Evolutionary conservation across 2,329 filamentous ascomycete genomes (phyloP).

Genomic region (Parastagonospora avenae): DNA sequence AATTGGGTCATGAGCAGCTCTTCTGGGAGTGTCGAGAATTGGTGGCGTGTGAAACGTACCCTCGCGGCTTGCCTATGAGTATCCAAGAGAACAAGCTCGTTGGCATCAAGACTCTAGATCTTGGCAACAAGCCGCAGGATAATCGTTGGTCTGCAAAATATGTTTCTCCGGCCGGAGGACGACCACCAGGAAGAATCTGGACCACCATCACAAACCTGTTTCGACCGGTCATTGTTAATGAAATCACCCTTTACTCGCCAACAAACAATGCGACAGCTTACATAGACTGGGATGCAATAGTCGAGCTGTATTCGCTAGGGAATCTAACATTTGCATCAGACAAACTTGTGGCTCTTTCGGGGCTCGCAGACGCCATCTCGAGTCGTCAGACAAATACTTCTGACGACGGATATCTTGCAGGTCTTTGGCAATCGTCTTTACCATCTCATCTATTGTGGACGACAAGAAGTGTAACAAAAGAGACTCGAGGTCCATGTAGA

Average conservation of each 20-base stretch:
- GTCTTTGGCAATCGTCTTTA: slow-evolving; percentile 10
- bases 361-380: slow-evolving; percentile 5
- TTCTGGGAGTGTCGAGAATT: slow-evolving; percentile 25
- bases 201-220: neutral
- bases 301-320: slow-evolving; percentile 3
- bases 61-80: neutral
- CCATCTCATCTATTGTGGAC: slow-evolving; percentile 9
- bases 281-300: slow-evolving; percentile 7
- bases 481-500: neutral
- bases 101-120: slow-evolving; percentile 5
- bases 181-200: neutral
- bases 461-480: neutral
- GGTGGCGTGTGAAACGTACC: slow-evolving; percentile 14
- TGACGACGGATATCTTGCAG: slow-evolving; percentile 10
- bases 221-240: neutral
- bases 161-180: neutral
- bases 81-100: neutral
- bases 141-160: slow-evolving; percentile 5
- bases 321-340: neutral
- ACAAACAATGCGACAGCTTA: neutral
- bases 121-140: slow-evolving; percentile 1
- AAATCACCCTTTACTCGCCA: slow-evolving; percentile 1
- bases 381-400: neutral
- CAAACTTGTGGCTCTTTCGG: slow-evolving; percentile 10
- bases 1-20: slow-evolving; percentile 20